Evolutionary conservation across 108 stramenopile species (phyloP), one percentile per base, ranked within the genome.

Genomic region (Skeletonema grethae): DNA sequence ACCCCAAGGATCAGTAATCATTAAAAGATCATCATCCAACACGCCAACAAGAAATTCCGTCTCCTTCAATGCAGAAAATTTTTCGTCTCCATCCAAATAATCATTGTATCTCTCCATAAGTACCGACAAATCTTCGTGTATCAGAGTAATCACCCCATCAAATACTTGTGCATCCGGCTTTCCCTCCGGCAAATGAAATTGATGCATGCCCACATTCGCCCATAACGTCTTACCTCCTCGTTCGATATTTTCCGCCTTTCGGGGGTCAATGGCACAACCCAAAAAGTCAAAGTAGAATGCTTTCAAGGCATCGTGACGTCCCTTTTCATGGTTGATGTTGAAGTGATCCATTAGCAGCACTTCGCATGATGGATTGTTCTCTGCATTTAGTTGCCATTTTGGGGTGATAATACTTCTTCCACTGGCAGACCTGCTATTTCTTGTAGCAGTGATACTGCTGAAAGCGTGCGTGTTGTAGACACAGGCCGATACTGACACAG

Each of bases 1-100:
- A 12, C 90, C 88, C 85, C 86, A 91, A 2, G 88, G 88, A 83
- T 87, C 85, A 3, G 67, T 79, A 9, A 90, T 83, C 24, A 80
- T 16, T 16, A 90, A 30, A n/a, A 69, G 57, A 0, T 59, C 57
- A 13, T 84, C 77, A 4, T 46, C 46, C 2, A 61, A 48, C 12
- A 48, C 65, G 0, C 61, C 60, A 10, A 86, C 57, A 31, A 68
- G 25, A 50, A 90, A 90, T 62, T 82, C 61, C 13, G 76, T 88
- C 0, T 69, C 84, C 10, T 66, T 48, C 69, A 88, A 70, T 8
- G 70, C 29, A 28, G 58, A 57, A 0, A 77, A 69, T 10, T 41
- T 67, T 9, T 68, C 43, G 45, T 77, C 78, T 20, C 63, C 72
- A 39, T 65, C 71, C 20, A 73, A 63, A 55, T 64, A 80, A 15